Conservation (phyloP, 1,284 basidiomycete species). For the Trichosporon ovoides region DNA sequence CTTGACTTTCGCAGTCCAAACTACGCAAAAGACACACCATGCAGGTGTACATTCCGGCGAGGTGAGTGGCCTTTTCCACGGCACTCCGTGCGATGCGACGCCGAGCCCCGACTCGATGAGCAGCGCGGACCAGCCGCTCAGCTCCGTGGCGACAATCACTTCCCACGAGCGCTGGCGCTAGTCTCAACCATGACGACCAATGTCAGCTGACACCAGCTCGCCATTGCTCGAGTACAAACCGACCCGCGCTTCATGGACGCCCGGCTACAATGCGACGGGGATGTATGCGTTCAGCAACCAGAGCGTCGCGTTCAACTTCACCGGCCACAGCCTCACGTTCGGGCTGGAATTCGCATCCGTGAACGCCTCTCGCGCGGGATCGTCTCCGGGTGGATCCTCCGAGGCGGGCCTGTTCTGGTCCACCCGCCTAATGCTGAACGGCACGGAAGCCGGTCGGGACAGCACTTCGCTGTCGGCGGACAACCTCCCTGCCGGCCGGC, state of each 20-base stretch:
- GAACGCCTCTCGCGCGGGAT: not conserved
- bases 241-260: slow-evolving; percentile 18
- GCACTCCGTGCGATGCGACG: too few relatives aligned
- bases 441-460: not conserved
- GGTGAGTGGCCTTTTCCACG: too few relatives aligned
- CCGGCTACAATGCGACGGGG: not conserved
- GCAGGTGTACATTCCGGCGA: slow-evolving; percentile 22
- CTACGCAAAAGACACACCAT: not conserved
- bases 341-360: not conserved
- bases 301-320: not conserved
- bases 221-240: slow-evolving; percentile 30
- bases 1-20: too few relatives aligned
- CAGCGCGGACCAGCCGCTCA: too few relatives aligned
- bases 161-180: too few relatives aligned
- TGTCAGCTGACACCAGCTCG: slow-evolving; percentile 20
- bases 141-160: too few relatives aligned
- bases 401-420: not conserved
- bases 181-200: not conserved
- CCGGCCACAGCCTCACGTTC: not conserved
- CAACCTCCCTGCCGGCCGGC: not conserved
- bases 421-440: not conserved
- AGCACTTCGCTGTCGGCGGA: not conserved
- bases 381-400: too few relatives aligned
- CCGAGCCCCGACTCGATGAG: too few relatives aligned
- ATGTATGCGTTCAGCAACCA: not conserved